phyloP scores from a whole-genome alignment of 208 protist species.

The Strigomonas culicis region DNA sequence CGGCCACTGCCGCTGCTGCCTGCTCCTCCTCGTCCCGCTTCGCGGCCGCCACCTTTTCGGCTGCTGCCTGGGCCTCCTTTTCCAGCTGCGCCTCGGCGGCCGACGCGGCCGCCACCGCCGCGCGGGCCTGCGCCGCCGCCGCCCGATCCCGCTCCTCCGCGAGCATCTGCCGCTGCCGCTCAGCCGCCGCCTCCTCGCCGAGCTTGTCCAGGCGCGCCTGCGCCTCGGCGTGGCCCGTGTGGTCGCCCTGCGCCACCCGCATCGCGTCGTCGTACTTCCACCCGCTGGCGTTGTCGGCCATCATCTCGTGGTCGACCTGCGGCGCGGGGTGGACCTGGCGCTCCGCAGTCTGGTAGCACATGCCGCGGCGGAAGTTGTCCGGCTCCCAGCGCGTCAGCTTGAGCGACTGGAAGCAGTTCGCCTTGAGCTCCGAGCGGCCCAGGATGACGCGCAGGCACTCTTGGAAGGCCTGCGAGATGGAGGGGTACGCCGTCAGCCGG shows the following conservation, averaged over 20 bases:
- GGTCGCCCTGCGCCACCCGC: not conserved
- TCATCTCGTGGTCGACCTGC: not conserved
- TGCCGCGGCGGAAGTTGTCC: slow-evolving; percentile 40
- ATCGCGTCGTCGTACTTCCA: not conserved
- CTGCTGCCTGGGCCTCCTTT: not conserved
- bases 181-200: not conserved
- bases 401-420: slow-evolving; percentile 36
- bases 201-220: not conserved
- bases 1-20: not conserved
- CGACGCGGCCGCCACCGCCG: not conserved
- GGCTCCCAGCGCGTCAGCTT: slow-evolving; percentile 60
- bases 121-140: not conserved
- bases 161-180: too few species aligned
- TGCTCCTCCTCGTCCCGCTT: not conserved
- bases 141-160: not conserved
- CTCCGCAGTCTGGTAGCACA: slow-evolving; percentile 28
- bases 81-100: not conserved
- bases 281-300: not conserved
- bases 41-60: not conserved
- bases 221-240: not conserved
- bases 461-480: slow-evolving; percentile 78
- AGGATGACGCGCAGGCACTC: slow-evolving; percentile 78
- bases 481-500: slow-evolving; percentile 71
- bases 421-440: slow-evolving; percentile 47
- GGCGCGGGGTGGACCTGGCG: not conserved